A percentile compares a stretch with the other conserved stretches of the same genome.
These are phyloP conservation scores for Rubia yunnanensis DNA, from an alignment of 257 asterid species.

Conservation along the genomic window DNA sequence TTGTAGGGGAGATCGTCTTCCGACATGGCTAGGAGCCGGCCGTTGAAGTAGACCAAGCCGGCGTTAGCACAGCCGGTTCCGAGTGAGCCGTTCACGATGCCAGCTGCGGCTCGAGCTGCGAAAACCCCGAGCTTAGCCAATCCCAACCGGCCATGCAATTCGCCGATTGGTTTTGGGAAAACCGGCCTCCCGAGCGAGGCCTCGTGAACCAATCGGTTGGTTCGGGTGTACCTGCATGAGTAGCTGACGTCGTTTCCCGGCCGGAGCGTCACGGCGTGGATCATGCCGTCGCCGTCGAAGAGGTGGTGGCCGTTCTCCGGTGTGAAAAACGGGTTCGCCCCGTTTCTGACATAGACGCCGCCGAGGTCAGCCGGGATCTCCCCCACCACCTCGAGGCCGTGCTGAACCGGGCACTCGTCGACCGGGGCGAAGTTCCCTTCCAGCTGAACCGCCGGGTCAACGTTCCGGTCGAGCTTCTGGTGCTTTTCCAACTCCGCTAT, in stretches of 20 bases:
- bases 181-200: slow-evolving; percentile 32
- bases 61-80: slow-evolving; percentile 50
- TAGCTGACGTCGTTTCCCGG: slow-evolving; percentile 34
- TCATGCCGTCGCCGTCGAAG: slow-evolving; percentile 68
- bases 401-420: slow-evolving; percentile 45
- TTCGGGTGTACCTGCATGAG: slow-evolving; percentile 38
- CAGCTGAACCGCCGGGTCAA: slow-evolving; percentile 50
- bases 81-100: slow-evolving; percentile 16
- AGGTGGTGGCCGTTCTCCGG: slow-evolving; percentile 53
- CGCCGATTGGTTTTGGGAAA: slow-evolving; percentile 57
- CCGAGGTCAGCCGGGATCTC: slow-evolving; percentile 28
- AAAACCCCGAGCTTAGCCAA: slow-evolving; percentile 43
- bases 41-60: slow-evolving; percentile 39
- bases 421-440: slow-evolving; percentile 59
- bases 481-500: slow-evolving; percentile 24
- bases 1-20: slow-evolving; percentile 56
- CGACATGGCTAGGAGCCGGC: slow-evolving; percentile 44
- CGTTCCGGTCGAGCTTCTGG: slow-evolving; percentile 30
- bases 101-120: slow-evolving; percentile 21
- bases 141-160: slow-evolving; percentile 50
- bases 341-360: slow-evolving; percentile 54
- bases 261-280: slow-evolving; percentile 40
- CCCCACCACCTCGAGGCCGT: slow-evolving; percentile 40
- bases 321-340: slow-evolving; percentile 42
- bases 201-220: slow-evolving; percentile 39